Conservation (phyloP, 2,329 filamentous ascomycete genomes). For the Sphaceloma murrayae region DNA sequence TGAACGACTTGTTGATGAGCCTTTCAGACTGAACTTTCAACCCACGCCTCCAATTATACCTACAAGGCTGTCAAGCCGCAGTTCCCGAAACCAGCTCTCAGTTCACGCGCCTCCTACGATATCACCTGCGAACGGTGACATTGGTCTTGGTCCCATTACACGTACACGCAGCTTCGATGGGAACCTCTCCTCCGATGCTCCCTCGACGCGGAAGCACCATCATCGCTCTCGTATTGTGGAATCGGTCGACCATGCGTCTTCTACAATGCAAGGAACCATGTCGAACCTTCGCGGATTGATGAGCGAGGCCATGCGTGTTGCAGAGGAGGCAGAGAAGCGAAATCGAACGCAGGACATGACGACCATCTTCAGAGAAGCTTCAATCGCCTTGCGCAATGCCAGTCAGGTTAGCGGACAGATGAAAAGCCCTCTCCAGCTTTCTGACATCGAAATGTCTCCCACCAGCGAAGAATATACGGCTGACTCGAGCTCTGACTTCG, state of each 20-base stretch:
- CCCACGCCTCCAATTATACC: background rate
- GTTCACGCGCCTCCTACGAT: conserved; percentile 13
- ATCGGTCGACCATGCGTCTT: background rate
- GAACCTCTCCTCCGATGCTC: conserved; percentile 17
- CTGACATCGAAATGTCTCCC: conserved; percentile 17
- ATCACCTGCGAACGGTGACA: conserved; percentile 5
- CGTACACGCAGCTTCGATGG: conserved; percentile 4
- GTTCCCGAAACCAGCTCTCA: no score
- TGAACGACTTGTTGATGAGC: conserved; percentile 20
- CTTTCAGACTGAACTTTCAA: background rate
- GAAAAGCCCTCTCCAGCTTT: conserved; percentile 17
- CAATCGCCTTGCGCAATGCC: conserved; percentile 29
- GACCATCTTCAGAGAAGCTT: conserved; percentile 33
- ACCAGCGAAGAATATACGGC: conserved; percentile 17
- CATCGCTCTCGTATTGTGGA: conserved; percentile 15
- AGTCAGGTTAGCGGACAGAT: conserved; percentile 20
- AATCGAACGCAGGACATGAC: conserved; percentile 32
- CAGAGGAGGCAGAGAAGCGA: conserved; percentile 28
- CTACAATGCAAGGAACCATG: conserved; percentile 23
- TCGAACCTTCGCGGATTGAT: conserved; percentile 36
- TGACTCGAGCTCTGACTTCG: conserved; percentile 18
- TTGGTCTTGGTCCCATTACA: conserved; percentile 16
- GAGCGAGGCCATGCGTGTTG: conserved; percentile 33
- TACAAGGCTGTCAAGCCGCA: conserved; percentile 5
- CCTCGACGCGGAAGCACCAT: conserved; percentile 7